Evolutionary conservation across 108 stramenopile genomes (phyloP).

Genomic region (Cafeteria roenbergensis): DNA sequence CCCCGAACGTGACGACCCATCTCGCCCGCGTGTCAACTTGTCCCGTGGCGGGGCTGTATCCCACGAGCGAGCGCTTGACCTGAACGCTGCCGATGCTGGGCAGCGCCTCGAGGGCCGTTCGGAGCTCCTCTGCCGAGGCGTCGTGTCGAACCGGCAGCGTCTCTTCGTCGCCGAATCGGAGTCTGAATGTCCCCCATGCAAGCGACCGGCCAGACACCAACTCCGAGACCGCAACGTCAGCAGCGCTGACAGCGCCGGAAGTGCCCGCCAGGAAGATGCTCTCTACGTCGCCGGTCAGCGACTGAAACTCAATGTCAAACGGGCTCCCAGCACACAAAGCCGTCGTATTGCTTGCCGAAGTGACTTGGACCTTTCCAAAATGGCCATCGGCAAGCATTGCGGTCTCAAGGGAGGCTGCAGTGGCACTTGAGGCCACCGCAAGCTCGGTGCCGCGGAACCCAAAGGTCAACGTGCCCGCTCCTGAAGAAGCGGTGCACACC

Average conservation of each 20-base stretch:
- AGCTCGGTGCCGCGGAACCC: no score
- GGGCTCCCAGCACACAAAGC: no score
- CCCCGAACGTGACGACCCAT: background rate
- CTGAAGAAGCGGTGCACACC: no score
- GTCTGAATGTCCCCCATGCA: constrained; percentile 38
- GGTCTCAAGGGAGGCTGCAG: no score
- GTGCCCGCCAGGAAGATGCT: background rate
- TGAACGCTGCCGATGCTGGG: constrained; percentile 37
- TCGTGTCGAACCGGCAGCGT: constrained; percentile 35
- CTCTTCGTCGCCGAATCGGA: constrained; percentile 24
- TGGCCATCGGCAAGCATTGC: no score
- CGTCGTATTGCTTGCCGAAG: no score
- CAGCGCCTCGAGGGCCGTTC: constrained; percentile 39
- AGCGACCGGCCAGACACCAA: constrained; percentile 8
- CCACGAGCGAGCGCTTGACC: constrained; percentile 22
- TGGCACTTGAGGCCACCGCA: no score
- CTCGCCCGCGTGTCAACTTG: background rate
- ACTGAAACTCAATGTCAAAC: constrained; percentile 25
- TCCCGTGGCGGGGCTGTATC: background rate
- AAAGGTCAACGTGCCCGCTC: no score
- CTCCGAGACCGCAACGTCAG: background rate
- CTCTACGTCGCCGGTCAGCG: constrained; percentile 22
- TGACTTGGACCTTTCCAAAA: no score
- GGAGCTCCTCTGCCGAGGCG: constrained; percentile 39
- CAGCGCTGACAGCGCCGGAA: background rate